These are phyloP conservation scores for Helichrysum umbraculigerum DNA, from an alignment of 129 eudicot species.

Conservation along the genomic window DNA sequence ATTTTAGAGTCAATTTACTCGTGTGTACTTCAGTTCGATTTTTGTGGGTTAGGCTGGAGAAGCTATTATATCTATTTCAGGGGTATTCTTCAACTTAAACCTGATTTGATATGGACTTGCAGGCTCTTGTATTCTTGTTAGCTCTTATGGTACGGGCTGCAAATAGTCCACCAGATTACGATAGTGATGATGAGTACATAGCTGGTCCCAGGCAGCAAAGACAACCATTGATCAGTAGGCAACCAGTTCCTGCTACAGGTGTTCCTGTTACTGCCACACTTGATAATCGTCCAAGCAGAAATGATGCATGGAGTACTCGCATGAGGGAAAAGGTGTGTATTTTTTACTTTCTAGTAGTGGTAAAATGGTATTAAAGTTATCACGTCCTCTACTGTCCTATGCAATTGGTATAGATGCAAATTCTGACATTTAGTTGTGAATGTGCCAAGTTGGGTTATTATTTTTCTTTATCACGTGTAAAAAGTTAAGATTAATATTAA, in stretches of 20 bases:
- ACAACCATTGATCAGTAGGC: conserved; percentile 74
- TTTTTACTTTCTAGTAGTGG: background rate
- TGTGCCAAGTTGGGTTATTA: background rate
- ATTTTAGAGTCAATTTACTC: background rate
- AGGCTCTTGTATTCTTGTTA: conserved; percentile 85
- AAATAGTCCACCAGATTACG: conserved; percentile 74
- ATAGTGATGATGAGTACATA: conserved; percentile 92
- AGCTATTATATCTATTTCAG: background rate
- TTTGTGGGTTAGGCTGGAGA: background rate
- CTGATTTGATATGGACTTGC: conserved; percentile 30
- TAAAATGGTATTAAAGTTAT: background rate
- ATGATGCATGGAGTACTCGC: conserved; percentile 94
- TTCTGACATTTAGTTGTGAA: background rate
- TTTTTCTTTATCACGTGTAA: background rate
- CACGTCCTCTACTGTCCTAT: background rate
- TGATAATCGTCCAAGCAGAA: conserved; percentile 73
- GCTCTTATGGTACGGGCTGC: conserved; percentile 81
- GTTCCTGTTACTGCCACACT: conserved; percentile 69
- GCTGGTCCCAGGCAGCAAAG: conserved; percentile 79
- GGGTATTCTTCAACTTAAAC: background rate
- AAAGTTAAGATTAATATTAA: too few species aligned
- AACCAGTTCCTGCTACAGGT: conserved; percentile 57
- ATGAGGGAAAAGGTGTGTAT: conserved; percentile 86
- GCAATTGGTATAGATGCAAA: background rate
- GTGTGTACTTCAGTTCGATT: background rate